Conservation (phyloP, 768 basidiomycete species). For the Tricholoma sp. region DNA sequence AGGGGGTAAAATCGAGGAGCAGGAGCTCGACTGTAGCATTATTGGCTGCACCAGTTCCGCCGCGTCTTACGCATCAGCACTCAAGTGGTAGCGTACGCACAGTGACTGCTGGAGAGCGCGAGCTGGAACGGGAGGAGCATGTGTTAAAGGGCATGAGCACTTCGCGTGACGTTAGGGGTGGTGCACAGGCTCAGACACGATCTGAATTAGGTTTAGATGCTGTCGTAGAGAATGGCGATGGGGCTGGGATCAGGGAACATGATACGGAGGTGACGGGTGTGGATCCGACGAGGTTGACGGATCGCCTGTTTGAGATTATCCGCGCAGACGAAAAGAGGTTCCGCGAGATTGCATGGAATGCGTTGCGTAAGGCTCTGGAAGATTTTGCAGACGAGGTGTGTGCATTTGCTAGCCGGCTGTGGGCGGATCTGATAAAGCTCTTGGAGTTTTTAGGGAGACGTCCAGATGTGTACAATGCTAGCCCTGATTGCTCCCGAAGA, state of each 20-base stretch:
- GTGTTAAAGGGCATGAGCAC: conserved; percentile 23
- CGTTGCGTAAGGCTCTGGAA: conserved; percentile 52
- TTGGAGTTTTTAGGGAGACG: conserved; percentile 50
- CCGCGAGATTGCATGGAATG: conserved; percentile 52
- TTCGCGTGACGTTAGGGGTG: conserved; percentile 13
- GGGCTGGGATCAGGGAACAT: background rate
- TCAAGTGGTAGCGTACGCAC: conserved; percentile 71
- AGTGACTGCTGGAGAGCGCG: conserved; percentile 52
- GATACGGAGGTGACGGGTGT: conserved; percentile 10
- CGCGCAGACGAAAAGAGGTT: conserved; percentile 45
- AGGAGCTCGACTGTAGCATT: conserved; percentile 67
- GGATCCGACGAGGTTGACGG: conserved; percentile 22
- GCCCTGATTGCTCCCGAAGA: conserved; percentile 57
- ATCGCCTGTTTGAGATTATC: conserved; percentile 38
- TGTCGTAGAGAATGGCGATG: conserved; percentile 1
- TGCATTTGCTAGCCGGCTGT: background rate
- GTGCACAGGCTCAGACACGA: conserved; percentile 16
- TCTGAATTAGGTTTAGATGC: conserved; percentile 25
- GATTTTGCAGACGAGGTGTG: conserved; percentile 57
- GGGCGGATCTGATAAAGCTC: background rate
- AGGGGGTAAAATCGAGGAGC: conserved; percentile 41
- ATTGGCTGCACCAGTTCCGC: conserved; percentile 34
- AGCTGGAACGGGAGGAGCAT: conserved; percentile 11
- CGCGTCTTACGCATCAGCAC: conserved; percentile 37
- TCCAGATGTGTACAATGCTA: conserved; percentile 77